Evolutionary conservation across 176 grass and related monocot genomes (phyloP).

Genomic region (Aegilops bicornis): DNA sequence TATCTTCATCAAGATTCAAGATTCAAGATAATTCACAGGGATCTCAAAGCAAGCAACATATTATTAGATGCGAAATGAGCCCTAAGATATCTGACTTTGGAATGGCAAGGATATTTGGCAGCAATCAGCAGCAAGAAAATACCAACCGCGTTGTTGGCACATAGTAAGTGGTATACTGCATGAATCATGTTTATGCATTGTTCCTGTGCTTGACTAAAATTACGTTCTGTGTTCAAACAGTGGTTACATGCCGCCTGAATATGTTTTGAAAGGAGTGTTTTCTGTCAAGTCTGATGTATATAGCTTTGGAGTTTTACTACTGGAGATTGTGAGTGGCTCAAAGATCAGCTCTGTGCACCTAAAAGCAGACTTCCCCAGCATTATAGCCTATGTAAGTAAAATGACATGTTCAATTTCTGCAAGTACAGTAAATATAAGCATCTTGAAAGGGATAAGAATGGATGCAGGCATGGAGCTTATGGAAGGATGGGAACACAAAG

Average conservation of each 20-base stretch:
- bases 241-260: constrained; percentile 53
- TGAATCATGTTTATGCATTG: background rate
- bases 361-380: constrained; percentile 12
- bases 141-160: constrained; percentile 43
- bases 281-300: constrained; percentile 53
- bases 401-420: background rate
- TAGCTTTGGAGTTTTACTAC: constrained; percentile 43
- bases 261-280: constrained; percentile 49
- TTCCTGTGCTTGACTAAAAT: background rate
- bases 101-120: constrained; percentile 37
- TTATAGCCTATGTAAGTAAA: constrained; percentile 41
- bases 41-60: constrained; percentile 38
- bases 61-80: constrained; percentile 31
- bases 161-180: constrained; percentile 21
- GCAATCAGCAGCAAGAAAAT: constrained; percentile 10
- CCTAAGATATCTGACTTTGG: constrained; percentile 44
- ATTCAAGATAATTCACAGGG: constrained; percentile 28
- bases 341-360: constrained; percentile 20
- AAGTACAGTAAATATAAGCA: background rate
- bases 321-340: constrained; percentile 42
- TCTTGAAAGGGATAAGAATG: background rate
- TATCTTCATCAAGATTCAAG: constrained; percentile 64
- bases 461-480: constrained; percentile 44
- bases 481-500: constrained; percentile 27
- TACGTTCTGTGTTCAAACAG: constrained; percentile 11